These are phyloP conservation scores for Candida ovalis DNA, from an alignment of 805 yeast species.

Conservation along the genomic window DNA sequence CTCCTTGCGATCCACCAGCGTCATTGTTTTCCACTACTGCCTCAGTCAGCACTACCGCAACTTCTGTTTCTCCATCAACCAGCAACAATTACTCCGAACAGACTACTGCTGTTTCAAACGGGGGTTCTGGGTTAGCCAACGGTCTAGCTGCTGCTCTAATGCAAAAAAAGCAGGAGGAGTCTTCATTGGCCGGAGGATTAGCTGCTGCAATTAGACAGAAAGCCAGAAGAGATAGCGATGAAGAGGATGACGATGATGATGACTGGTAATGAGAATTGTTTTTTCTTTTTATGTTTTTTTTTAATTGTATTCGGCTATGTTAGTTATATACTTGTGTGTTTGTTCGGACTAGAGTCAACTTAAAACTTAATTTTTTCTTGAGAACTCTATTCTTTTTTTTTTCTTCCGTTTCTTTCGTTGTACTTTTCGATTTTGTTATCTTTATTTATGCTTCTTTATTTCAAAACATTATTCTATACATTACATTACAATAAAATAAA, in stretches of 20 bases:
- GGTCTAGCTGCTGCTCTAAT: neutral
- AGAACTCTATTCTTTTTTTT: neutral
- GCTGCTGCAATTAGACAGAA: constrained; percentile 79
- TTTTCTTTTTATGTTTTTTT: neutral
- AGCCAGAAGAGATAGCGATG: constrained; percentile 67
- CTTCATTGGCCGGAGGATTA: constrained; percentile 41
- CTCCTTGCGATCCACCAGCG: constrained; percentile 49
- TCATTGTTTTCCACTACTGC: constrained; percentile 28
- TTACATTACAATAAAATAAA: neutral
- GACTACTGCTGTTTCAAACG: constrained; percentile 20
- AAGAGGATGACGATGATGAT: constrained; percentile 66
- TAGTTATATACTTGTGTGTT: neutral
- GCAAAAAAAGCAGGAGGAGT: constrained; percentile 8
- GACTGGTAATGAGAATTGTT: constrained; percentile 31
- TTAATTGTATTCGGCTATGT: neutral
- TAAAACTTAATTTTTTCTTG: neutral
- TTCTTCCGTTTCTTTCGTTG: neutral
- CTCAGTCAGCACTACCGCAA: constrained; percentile 34
- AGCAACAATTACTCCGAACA: constrained; percentile 19
- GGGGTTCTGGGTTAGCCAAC: constrained; percentile 17
- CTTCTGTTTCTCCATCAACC: constrained; percentile 7
- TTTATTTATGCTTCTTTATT: neutral
- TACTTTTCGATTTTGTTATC: neutral
- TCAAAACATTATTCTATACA: neutral
- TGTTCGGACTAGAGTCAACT: neutral